Base-by-base conservation (phyloP, 139 green algal species). In the Coelastrella sp. region DNA sequence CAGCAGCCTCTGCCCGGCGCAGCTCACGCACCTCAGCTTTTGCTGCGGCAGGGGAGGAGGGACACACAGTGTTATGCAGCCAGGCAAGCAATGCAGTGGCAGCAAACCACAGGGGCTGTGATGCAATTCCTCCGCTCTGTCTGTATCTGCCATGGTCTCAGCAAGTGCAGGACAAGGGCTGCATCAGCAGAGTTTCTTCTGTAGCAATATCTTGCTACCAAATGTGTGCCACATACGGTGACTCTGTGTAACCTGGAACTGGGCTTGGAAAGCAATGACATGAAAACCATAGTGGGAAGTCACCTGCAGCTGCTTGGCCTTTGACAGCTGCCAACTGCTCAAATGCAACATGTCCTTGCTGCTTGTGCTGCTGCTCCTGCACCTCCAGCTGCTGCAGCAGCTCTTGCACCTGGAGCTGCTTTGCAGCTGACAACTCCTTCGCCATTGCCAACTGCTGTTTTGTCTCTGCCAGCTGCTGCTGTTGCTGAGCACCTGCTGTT, bases 351-450 rank as follows among this genome's bases (percentile, higher is more conserved):
- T 22, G 25, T 8, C 20, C 74, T 24, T 80, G 74, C 74, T 80
- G 24, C 74, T 80, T 80, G 9, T 80, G 74, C 81, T 86, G 81
- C 59, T 57, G 12, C 74, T 80, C 25, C 74, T 80, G 74, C 81
- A 73, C 22, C 81, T 75, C 20, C 24, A 86, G 56, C 59, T 24
- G 22, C n/a, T 59, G 8, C 10, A 19, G 57, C 7, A 49, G 19
- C 49, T 86, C 59, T 6, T 86, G 81, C 81, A 86, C 19, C 60
- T 86, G 81, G 7, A 75, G 81, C 60, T 86, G 59, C 59, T 86
- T 73, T 10, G 15, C 61, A 63, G 79, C 60, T 35, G 61, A n/a
- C 7, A 20, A n/a, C 57, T 85, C 79, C 8, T 68, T 85, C 9
- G 57, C 79, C 14, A 57, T 24, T 9, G 58, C 24, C n/a, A 86